Conservation (phyloP, 2,329 filamentous ascomycete species). For the Fusarium hainanense region DNA sequence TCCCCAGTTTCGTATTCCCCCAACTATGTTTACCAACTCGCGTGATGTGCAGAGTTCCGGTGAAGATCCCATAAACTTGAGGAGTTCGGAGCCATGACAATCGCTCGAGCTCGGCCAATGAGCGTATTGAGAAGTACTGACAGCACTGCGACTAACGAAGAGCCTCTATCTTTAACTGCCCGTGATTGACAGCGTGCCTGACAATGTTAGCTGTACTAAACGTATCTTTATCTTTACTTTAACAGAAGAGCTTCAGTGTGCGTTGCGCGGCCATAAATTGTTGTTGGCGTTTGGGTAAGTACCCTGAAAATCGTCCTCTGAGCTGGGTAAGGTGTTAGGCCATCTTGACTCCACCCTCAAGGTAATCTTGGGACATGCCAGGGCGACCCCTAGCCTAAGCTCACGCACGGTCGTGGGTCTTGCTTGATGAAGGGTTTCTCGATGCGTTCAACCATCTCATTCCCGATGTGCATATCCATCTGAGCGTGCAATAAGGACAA, state of each 20-base stretch:
- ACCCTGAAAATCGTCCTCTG: constrained; percentile 36
- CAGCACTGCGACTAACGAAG: constrained; percentile 19
- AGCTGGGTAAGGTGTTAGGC: constrained; percentile 41
- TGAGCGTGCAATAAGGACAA: constrained; percentile 7
- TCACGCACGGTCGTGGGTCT: constrained; percentile 40
- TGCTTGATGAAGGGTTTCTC: constrained; percentile 34
- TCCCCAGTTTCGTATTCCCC: constrained; percentile 12
- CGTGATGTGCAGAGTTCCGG: constrained; percentile 9
- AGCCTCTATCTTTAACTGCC: constrained; percentile 27
- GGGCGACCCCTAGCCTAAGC: constrained; percentile 36
- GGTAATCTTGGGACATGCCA: constrained; percentile 34
- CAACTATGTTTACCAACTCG: background rate
- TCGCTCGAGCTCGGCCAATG: constrained; percentile 7
- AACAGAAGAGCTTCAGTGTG: background rate
- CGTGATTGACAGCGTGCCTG: constrained; percentile 30
- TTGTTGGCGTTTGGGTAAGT: constrained; percentile 17
- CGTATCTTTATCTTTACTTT: constrained; percentile 5
- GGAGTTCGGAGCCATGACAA: constrained; percentile 35
- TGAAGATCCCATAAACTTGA: constrained; percentile 9
- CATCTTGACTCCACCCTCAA: constrained; percentile 41
- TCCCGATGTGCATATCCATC: constrained; percentile 25
- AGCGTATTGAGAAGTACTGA: constrained; percentile 18
- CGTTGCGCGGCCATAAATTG: background rate
- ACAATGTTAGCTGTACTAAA: constrained; percentile 6
- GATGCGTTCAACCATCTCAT: constrained; percentile 32